phyloP scores from a whole-genome alignment of 176 grass and related monocot species.

The Olyra latifolia region DNA sequence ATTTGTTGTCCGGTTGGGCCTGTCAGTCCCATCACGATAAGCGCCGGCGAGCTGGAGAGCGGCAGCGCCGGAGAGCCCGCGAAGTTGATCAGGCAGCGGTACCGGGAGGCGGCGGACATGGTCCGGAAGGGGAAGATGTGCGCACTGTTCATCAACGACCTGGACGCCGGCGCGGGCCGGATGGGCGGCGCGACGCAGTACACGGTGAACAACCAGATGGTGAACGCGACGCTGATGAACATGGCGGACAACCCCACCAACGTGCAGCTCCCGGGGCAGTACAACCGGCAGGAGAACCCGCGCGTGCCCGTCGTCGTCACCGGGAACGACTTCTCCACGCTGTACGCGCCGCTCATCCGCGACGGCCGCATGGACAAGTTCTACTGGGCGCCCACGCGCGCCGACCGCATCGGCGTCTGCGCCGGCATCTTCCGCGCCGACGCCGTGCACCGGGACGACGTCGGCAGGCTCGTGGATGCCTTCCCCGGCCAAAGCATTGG shows the following conservation, averaged over 20 bases:
- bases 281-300: constrained; percentile 94
- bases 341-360: constrained; percentile 90
- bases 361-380: constrained; percentile 99
- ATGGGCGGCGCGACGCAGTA: constrained; percentile 96
- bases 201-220: constrained; percentile 99
- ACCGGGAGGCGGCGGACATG: constrained; percentile 88
- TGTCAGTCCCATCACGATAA: constrained; percentile 92
- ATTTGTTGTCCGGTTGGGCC: no score
- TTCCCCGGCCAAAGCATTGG: constrained; percentile 65
- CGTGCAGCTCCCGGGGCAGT: constrained; percentile 91
- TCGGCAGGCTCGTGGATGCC: constrained; percentile 40
- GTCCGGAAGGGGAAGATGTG: constrained; percentile 98
- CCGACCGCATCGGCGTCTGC: constrained; percentile 51
- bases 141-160: constrained; percentile 95
- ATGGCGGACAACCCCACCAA: constrained; percentile 96
- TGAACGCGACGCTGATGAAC: constrained; percentile 99
- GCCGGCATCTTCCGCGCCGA: no score
- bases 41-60: constrained; percentile 93
- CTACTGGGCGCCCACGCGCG: constrained; percentile 95
- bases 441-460: not conserved
- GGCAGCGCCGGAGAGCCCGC: constrained; percentile 94
- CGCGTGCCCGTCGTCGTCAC: constrained; percentile 91
- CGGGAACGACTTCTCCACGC: constrained; percentile 93
- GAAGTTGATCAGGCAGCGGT: constrained; percentile 85
- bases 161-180: constrained; percentile 79